Base-by-base conservation (phyloP, 371 early-diverging fungal species). In the Saksenaea oblongispora region DNA sequence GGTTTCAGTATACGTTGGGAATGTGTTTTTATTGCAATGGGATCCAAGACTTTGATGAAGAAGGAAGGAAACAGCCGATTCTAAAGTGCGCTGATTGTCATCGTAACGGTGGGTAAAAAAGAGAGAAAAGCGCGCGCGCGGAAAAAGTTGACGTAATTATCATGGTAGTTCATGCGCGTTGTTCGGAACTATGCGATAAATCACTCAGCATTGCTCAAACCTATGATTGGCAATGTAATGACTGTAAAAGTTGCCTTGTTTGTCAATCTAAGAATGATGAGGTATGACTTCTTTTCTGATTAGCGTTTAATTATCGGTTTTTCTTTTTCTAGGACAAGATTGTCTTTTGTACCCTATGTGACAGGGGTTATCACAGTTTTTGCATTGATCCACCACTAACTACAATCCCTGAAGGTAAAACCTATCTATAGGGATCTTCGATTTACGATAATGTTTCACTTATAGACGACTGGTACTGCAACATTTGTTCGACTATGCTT, bases 171-270 rank as follows among this genome's bases (percentile, higher is more conserved):
- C 78, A 78, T 60, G 63, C 69, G 15, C 22, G 56, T 11, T 78
- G 78, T 59, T 67, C 64, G 36, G 65, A 66, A 27, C 55, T 78
- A 34, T 56, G 70, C 47, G 62, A 65, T 17, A 58, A 56, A 31
- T 54, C 75, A 26, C 62, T 61, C 34, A 61, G 61, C 14, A 62
- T 78, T 37, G 73, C 75, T 18, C 65, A 64, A 37, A 71, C 73
- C n/a, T 78, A 78, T 61, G 64, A 75, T 64, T 78, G 78, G 75
- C 78, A 78, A 64, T 78, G 78, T 61, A 75, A 71, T 64, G 78
- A 75, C 41, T 75, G 78, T 41, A 78, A 78, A 62, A 78, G 70
- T 54, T 78, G 75, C 59, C 58, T 73, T 28, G 65, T 68, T 39
- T 78, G 78, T 69, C 65, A 69, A 22, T 65, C 62, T 15, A 75